Percentiles rank a stretch among this genome's conserved stretches.
Conservation (phyloP, 2,329 filamentous ascomycete genomes). For the Aspergillus sp. region DNA sequence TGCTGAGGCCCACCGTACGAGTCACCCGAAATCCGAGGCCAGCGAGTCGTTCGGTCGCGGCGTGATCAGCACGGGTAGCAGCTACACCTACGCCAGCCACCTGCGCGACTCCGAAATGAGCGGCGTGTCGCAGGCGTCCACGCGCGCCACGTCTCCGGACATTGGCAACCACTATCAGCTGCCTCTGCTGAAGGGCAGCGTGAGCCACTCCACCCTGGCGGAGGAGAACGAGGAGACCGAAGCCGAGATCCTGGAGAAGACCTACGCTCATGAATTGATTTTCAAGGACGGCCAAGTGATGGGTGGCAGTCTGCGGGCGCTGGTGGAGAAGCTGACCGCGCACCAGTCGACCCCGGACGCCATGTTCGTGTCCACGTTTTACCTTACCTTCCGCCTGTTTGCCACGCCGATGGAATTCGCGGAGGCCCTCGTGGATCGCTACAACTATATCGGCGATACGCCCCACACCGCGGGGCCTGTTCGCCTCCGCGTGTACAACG, state of each 20-base stretch:
- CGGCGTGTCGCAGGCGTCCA: constrained; percentile 77
- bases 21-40: constrained; percentile 30
- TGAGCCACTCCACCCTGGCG: constrained; percentile 62
- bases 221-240: constrained; percentile 81
- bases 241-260: constrained; percentile 82
- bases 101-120: constrained; percentile 76
- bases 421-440: constrained; percentile 80
- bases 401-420: constrained; percentile 78
- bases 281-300: constrained; percentile 96
- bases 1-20: constrained; percentile 35
- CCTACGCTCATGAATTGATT: constrained; percentile 85
- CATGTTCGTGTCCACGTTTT: constrained; percentile 90
- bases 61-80: constrained; percentile 73
- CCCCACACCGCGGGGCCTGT: constrained; percentile 75
- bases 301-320: constrained; percentile 81
- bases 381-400: constrained; percentile 92
- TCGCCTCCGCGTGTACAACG: constrained; percentile 87
- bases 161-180: constrained; percentile 53
- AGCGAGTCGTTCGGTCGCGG: constrained; percentile 58
- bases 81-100: constrained; percentile 72
- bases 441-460: constrained; percentile 83
- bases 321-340: constrained; percentile 91
- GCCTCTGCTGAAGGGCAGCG: constrained; percentile 68
- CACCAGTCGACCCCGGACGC: constrained; percentile 91
- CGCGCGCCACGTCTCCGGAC: constrained; percentile 84